Evolutionary conservation across 176 grass and related monocot genomes (phyloP).

Genomic region (Aegilops bicornis): DNA sequence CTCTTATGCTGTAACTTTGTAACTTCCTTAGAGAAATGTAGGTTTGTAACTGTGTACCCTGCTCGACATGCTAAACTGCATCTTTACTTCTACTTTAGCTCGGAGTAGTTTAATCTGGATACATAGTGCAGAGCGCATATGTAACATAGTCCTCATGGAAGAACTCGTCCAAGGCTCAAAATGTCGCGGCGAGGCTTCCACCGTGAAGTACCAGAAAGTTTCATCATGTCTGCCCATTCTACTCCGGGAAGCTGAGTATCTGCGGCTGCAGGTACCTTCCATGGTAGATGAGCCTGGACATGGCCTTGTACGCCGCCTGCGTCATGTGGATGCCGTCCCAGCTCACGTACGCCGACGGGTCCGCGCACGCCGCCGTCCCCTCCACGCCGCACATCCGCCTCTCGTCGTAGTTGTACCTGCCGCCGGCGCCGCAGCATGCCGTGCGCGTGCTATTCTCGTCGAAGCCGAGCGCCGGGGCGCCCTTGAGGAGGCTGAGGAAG

Average conservation of each 20-base stretch:
- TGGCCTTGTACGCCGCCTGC: slow-evolving; percentile 67
- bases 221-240: not conserved
- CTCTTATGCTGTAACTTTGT: not conserved
- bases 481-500: slow-evolving; percentile 53
- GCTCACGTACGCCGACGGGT: slow-evolving; percentile 63
- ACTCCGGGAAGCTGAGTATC: slow-evolving; percentile 32
- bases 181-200: not conserved
- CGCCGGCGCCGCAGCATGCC: slow-evolving; percentile 78
- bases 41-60: too few species aligned
- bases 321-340: slow-evolving; percentile 98
- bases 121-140: too few species aligned
- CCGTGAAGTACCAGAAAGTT: not conserved
- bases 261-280: slow-evolving; percentile 49
- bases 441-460: slow-evolving; percentile 35
- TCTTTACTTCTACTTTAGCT: not conserved
- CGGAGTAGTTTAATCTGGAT: too few species aligned
- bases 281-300: slow-evolving; percentile 50
- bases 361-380: slow-evolving; percentile 44
- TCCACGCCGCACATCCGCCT: slow-evolving; percentile 57
- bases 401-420: slow-evolving; percentile 65
- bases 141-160: not conserved
- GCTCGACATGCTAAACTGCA: not conserved
- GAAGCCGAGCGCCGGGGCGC: slow-evolving; percentile 57
- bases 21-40: not conserved
- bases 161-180: not conserved